Evolutionary conservation across 805 yeast genomes (phyloP).

Genomic region (Starmerella asiatica): DNA sequence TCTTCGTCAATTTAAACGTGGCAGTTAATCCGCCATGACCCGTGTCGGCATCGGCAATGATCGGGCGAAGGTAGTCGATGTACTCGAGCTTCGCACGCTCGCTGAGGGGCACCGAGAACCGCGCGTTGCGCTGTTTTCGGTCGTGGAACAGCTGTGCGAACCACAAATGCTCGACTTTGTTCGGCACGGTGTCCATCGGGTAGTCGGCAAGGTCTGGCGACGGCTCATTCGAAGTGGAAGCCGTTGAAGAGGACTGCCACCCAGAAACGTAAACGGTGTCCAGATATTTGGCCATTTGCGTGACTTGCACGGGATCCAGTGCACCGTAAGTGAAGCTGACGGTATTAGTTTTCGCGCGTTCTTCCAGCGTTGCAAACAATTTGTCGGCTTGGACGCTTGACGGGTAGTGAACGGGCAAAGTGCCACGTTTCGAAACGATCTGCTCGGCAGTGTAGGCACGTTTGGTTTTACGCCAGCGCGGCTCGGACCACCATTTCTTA

Average conservation of each 20-base stretch:
- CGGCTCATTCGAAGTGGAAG: constrained; percentile 94
- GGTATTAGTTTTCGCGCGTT: constrained; percentile 59
- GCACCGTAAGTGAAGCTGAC: constrained; percentile 90
- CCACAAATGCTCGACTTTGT: constrained; percentile 93
- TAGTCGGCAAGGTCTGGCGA: constrained; percentile 97
- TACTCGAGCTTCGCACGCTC: constrained; percentile 60
- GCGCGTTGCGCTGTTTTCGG: constrained; percentile 84
- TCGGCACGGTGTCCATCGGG: constrained; percentile 97
- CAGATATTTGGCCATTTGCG: constrained; percentile 93
- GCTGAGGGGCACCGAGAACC: constrained; percentile 43
- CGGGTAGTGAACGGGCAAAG: constrained; percentile 59
- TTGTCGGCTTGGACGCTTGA: constrained; percentile 72
- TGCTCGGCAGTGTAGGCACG: constrained; percentile 81
- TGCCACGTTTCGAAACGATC: constrained; percentile 78
- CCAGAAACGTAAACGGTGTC: constrained; percentile 92
- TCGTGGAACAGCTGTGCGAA: constrained; percentile 96
- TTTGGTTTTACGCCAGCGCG: constrained; percentile 81
- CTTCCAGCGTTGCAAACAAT: constrained; percentile 51
- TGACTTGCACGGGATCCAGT: constrained; percentile 83
- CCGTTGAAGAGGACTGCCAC: constrained; percentile 98
- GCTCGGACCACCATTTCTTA: constrained; percentile 82
- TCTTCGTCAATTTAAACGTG: constrained; percentile 82
- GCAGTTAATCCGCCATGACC: constrained; percentile 99
- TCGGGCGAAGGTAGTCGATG: constrained; percentile 84
- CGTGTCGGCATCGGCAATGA: constrained; percentile 95